Conservation (phyloP, 2,329 filamentous ascomycete genomes). For the Hymenotorrendiella dingleyae region DNA sequence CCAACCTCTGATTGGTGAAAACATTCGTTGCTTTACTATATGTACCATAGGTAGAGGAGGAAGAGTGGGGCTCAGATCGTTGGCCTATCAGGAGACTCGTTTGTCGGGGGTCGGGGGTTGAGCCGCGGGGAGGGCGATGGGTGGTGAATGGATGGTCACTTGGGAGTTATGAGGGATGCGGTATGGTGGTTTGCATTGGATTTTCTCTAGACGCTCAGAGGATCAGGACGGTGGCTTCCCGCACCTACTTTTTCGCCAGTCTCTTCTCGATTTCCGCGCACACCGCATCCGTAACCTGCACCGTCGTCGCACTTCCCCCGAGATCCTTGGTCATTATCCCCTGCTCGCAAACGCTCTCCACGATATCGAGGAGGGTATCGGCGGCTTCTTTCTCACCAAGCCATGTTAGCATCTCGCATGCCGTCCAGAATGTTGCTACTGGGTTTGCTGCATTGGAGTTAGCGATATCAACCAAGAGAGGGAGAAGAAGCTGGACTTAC, state of each 20-base stretch:
- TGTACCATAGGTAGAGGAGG: too few relatives aligned
- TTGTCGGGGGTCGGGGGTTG: too few relatives aligned
- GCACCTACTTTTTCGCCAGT: too few relatives aligned
- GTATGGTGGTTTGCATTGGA: too few relatives aligned
- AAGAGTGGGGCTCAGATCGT: too few relatives aligned
- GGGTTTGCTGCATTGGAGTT: slow-evolving; percentile 39
- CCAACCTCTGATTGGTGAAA: too few relatives aligned
- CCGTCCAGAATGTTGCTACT: slow-evolving; percentile 53
- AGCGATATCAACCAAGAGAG: not conserved
- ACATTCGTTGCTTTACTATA: too few relatives aligned
- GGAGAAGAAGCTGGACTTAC: not conserved
- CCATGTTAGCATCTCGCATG: slow-evolving; percentile 52
- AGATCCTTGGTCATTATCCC: slow-evolving; percentile 49
- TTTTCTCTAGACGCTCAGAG: not conserved
- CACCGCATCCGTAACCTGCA: slow-evolving; percentile 23
- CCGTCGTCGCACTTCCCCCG: slow-evolving; percentile 35
- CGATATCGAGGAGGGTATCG: slow-evolving; percentile 42
- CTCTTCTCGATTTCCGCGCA: slow-evolving; percentile 21
- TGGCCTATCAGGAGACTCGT: too few relatives aligned
- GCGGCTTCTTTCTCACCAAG: slow-evolving; percentile 48
- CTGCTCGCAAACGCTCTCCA: slow-evolving; percentile 47
- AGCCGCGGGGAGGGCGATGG: too few relatives aligned
- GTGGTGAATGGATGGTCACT: too few relatives aligned
- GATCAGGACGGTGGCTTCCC: not conserved
- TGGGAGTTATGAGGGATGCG: too few relatives aligned